Conservation (phyloP, 331 rosid genomes). For the Spiraea crenata region DNA sequence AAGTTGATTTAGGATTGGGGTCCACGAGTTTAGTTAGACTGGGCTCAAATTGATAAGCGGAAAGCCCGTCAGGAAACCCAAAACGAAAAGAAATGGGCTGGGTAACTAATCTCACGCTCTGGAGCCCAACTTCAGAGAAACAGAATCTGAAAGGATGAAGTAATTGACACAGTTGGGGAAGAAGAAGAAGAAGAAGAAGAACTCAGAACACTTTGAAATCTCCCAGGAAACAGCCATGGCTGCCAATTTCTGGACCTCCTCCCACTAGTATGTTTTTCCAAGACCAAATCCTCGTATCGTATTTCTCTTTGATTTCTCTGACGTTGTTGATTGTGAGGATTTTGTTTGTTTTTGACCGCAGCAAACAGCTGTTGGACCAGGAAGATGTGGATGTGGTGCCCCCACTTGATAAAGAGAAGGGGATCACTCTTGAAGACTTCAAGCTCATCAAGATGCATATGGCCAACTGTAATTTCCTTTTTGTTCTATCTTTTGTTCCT, state of each 20-base stretch:
- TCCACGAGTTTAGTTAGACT: neutral
- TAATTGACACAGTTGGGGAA: neutral
- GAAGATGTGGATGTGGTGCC: slow-evolving; percentile 88
- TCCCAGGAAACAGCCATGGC: slow-evolving; percentile 48
- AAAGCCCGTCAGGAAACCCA: neutral
- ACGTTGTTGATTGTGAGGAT: slow-evolving; percentile 9
- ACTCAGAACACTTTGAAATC: neutral
- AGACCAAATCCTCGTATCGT: neutral
- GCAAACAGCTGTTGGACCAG: slow-evolving; percentile 77
- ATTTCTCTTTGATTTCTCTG: neutral
- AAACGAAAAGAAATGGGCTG: neutral
- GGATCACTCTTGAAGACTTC: slow-evolving; percentile 85
- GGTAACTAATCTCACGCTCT: neutral
- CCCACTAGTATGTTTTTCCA: slow-evolving; percentile 61
- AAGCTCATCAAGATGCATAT: slow-evolving; percentile 91
- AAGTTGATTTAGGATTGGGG: neutral
- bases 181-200: too few species aligned
- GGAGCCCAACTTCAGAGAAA: neutral
- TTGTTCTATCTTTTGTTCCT: neutral
- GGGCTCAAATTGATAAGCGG: neutral
- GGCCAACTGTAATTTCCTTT: slow-evolving; percentile 59
- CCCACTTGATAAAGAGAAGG: slow-evolving; percentile 74
- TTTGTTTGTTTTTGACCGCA: slow-evolving; percentile 16
- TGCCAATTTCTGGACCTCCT: slow-evolving; percentile 90
- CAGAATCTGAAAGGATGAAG: neutral